These are phyloP conservation scores for Epichloe sylvatica DNA, from an alignment of 2,329 filamentous ascomycete species.

Conservation along the genomic window DNA sequence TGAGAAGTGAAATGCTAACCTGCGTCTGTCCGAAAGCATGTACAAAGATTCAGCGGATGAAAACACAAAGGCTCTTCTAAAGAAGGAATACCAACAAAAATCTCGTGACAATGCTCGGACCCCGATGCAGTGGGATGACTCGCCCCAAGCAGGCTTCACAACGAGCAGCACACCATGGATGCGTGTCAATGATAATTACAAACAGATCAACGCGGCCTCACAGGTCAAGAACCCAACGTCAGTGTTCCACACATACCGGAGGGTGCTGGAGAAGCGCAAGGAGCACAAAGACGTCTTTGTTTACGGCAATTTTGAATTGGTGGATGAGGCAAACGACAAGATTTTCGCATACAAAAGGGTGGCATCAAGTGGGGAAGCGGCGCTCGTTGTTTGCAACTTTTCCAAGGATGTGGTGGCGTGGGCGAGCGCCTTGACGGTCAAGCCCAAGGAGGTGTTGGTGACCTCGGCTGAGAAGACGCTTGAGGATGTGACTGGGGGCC, in stretches of 20 bases:
- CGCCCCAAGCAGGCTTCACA: slow-evolving; percentile 51
- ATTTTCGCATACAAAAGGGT: slow-evolving; percentile 26
- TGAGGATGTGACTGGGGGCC: slow-evolving; percentile 13
- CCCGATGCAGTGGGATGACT: slow-evolving; percentile 57
- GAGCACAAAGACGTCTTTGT: slow-evolving; percentile 48
- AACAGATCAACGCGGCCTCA: slow-evolving; percentile 44
- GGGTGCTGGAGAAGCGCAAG: slow-evolving; percentile 46
- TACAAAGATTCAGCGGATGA: slow-evolving; percentile 25
- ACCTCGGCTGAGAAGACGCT: slow-evolving; percentile 18
- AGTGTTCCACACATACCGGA: slow-evolving; percentile 48
- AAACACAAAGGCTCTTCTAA: slow-evolving; percentile 23
- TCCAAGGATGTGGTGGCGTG: slow-evolving; percentile 19
- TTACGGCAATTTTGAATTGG: slow-evolving; percentile 41
- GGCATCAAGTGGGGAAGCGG: slow-evolving; percentile 17
- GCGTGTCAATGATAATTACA: slow-evolving; percentile 50
- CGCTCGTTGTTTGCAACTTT: slow-evolving; percentile 27
- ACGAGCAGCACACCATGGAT: slow-evolving; percentile 50
- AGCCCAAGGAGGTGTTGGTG: slow-evolving; percentile 21
- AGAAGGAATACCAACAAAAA: slow-evolving; percentile 39
- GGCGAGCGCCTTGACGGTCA: slow-evolving; percentile 11
- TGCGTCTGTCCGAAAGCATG: slow-evolving; percentile 17
- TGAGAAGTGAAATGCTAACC: not conserved
- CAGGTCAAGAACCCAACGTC: slow-evolving; percentile 35
- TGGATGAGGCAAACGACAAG: slow-evolving; percentile 22
- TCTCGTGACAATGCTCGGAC: slow-evolving; percentile 57